Base-by-base conservation (phyloP, 1,284 basidiomycete genomes). In the Ustilago xerochloae region DNA sequence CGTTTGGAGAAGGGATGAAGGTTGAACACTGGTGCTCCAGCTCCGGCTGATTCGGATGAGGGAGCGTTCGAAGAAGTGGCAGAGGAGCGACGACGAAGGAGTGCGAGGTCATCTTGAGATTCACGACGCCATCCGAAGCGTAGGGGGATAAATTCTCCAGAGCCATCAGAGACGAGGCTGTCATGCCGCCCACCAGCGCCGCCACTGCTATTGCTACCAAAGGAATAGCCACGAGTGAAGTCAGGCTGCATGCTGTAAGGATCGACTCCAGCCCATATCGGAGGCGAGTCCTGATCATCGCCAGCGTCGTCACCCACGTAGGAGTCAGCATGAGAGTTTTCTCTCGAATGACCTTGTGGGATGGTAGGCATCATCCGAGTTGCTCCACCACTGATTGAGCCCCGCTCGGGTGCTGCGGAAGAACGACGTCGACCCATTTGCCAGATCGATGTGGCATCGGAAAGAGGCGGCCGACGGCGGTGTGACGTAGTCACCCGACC, bases 291-390 rank as follows among this genome's bases (percentile, higher is more conserved):
- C 1, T 43, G 36, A 24, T 48, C 15, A 4, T 32, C 24, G 22
- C 50, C 50, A 22, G 55, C 52, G 8, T 51, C 54, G 13, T 43
- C 38, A 0, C 28, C 35, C n/a, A 38, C 49, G 43, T n/a, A n/a
- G n/a, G n/a, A n/a, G n/a, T 64, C 68, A 3, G 55, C 60, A 5
- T 30, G 35, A 2, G 69, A 67, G 1, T 63, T 48, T 22, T 72
- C 63, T 16, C 63, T 54, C 6, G 69, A 66, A 20, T 63, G 52
- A 3, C 60, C 69, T 13, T 72, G 69, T 2, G 59, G 69, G 18
- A 63, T 72, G 7, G 69, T 67, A 2, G 69, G 63, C 69, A 66
- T 66, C 55, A 46, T 66, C 0, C 59, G 16, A 4, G 62, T 51
- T 0, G 51, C 45, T 15, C 54, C 60, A 2, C 46, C 54, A 51